Evolutionary conservation across 805 yeast genomes (phyloP).

Genomic region (Candida xyloterini): DNA sequence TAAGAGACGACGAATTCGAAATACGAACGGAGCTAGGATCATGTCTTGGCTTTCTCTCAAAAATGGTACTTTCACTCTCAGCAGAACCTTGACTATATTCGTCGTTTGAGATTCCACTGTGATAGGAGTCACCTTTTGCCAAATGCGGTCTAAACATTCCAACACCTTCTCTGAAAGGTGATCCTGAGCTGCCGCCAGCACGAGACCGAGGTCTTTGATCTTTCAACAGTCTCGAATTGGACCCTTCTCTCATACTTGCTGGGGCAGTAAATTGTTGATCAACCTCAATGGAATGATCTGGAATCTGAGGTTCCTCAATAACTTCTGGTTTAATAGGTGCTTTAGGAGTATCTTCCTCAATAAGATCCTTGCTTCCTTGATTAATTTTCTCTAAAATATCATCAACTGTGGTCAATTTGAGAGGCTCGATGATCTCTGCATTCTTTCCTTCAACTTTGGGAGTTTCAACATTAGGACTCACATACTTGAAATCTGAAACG

Average conservation of each 20-base stretch:
- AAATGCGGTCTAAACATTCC: constrained; percentile 52
- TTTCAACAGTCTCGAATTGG: constrained; percentile 30
- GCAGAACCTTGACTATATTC: constrained; percentile 23
- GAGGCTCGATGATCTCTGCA: constrained; percentile 24
- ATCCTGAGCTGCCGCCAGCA: constrained; percentile 9
- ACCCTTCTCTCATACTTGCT: constrained; percentile 44
- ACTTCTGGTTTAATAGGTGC: constrained; percentile 11
- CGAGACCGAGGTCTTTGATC: constrained; percentile 25
- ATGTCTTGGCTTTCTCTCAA: constrained; percentile 40
- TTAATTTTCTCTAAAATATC: constrained; percentile 34
- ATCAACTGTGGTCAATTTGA: constrained; percentile 27
- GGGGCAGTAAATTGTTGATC: constrained; percentile 41
- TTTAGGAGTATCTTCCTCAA: constrained; percentile 9
- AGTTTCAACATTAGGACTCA: constrained; percentile 9
- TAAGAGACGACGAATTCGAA: constrained; percentile 38
- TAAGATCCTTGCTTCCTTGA: constrained; percentile 25
- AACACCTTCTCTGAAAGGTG: constrained; percentile 29
- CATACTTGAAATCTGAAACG: constrained; percentile 19
- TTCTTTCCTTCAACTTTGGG: constrained; percentile 8
- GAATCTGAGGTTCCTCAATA: constrained; percentile 26
- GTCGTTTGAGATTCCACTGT: constrained; percentile 48
- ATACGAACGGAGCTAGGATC: constrained; percentile 31
- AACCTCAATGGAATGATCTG: constrained; percentile 36
- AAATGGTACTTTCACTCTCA: constrained; percentile 19
- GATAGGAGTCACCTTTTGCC: constrained; percentile 77